Percentiles rank a stretch among this genome's conserved stretches.
Conservation (phyloP, 202 grass and related monocot genomes). For the Alloteropsis angusta region DNA sequence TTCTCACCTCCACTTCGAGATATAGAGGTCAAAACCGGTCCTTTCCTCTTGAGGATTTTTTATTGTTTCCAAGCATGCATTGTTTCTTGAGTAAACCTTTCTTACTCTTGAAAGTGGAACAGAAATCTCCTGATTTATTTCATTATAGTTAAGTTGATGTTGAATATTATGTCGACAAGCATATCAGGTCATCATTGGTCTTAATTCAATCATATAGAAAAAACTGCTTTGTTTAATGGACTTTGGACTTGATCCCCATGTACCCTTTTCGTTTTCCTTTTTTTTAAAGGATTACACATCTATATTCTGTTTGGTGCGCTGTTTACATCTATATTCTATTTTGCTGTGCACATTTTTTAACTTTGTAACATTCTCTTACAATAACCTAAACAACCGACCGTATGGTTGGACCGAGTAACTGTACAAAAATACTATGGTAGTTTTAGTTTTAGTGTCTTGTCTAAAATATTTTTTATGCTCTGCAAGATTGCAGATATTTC, state of each 20-base stretch:
- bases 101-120: background rate
- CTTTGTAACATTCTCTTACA: background rate
- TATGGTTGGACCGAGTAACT: background rate
- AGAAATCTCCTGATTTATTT: background rate
- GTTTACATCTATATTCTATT: background rate
- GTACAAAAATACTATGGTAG: background rate
- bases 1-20: background rate
- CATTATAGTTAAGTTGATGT: background rate
- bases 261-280: background rate
- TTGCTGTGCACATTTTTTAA: background rate
- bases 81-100: background rate
- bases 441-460: constrained; percentile 1
- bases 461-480: background rate
- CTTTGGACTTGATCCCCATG: background rate
- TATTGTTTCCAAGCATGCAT: background rate
- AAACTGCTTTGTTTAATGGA: background rate
- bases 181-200: background rate
- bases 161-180: background rate
- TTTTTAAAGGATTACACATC: background rate
- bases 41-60: background rate
- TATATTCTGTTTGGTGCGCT: background rate
- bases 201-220: background rate
- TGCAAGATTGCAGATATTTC: background rate
- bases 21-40: background rate
- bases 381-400: background rate